Base-by-base conservation (phyloP, 495 filamentous ascomycete genomes). In the Hapsidospora chrysogenum region DNA sequence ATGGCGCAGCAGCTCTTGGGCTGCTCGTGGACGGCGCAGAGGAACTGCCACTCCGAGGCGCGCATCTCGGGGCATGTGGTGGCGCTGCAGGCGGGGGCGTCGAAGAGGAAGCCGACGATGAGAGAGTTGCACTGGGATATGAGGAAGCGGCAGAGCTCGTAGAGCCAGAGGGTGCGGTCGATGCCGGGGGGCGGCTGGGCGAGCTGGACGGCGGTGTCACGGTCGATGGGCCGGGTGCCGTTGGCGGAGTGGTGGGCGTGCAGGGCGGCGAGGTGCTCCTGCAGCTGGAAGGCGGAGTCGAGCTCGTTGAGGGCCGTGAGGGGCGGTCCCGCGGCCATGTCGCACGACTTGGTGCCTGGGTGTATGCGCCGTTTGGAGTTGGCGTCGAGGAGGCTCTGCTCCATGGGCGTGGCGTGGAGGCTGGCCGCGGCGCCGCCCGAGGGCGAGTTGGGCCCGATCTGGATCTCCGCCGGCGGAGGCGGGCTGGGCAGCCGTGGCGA, bases 31-130 rank as follows among this genome's bases (percentile, higher is more conserved):
- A 96, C 92, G 26, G 89, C 89, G 63, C 89, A 97, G 41, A 97
- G 74, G 48, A 95, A 97, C 55, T 97, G 89, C 89, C 89, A 97
- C 61, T 97, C 89, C 32, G 76, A 81, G 2, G 92, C 89, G 42
- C 92, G 85, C 89, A 97, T 97, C 55, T 97, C 92, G 20, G 85
- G 82, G 49, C 89, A 97, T 3, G 92, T 92, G 33, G 64, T 56
- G 4, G 80, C 63, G 29, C 82, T 87, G 56, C 89, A 97, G 6
- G 85, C 76, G 4, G 85, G 85, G 35, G 64, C 64, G 54, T 96
- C 92, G 46, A 82, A 78, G 46, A 95, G 83, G 48, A 97, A 85
- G 36, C 80, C 82, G 36, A 93, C 73, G 47, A 97, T 77, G 29
- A 97, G 65, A 39, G 72, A 74, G 63, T 97, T 97, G 43, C 80